Conservation (phyloP, 352 stramenopile genomes). For the Phytophthora fragariae region DNA sequence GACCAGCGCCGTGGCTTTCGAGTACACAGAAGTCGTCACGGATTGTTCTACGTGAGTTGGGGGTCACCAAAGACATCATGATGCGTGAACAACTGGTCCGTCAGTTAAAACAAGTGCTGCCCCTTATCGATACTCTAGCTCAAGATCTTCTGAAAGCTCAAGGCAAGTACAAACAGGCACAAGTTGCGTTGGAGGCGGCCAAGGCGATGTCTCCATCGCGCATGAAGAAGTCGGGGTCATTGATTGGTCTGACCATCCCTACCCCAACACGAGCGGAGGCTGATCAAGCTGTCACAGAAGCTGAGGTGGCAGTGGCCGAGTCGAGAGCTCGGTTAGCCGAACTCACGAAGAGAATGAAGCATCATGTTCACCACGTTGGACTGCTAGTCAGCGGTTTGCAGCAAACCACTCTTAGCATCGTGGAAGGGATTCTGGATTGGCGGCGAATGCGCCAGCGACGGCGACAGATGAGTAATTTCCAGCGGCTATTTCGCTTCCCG, state of each 20-base stretch:
- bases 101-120: constrained; percentile 45
- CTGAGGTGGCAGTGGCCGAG: constrained; percentile 15
- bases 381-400: constrained; percentile 40
- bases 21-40: constrained; percentile 33
- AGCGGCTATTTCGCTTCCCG: constrained; percentile 52
- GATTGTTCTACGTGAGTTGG: constrained; percentile 57
- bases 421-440: constrained; percentile 61
- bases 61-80: constrained; percentile 67
- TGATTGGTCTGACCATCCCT: constrained; percentile 29
- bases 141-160: constrained; percentile 42
- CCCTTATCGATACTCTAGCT: constrained; percentile 37
- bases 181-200: constrained; percentile 15
- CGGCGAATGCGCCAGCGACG: constrained; percentile 38
- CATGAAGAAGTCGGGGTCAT: constrained; percentile 31
- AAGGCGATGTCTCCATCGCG: constrained; percentile 27
- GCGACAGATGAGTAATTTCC: constrained; percentile 46
- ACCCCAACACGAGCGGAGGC: constrained; percentile 11
- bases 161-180: constrained; percentile 31
- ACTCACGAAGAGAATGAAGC: constrained; percentile 32
- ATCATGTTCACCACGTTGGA: constrained; percentile 42
- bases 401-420: constrained; percentile 42
- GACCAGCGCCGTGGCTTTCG: constrained; percentile 26
- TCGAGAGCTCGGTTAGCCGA: constrained; percentile 25
- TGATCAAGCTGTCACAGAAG: constrained; percentile 14
- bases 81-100: constrained; percentile 62